Conservation (phyloP, 768 basidiomycete species). For the Gloeostereum incarnatum region DNA sequence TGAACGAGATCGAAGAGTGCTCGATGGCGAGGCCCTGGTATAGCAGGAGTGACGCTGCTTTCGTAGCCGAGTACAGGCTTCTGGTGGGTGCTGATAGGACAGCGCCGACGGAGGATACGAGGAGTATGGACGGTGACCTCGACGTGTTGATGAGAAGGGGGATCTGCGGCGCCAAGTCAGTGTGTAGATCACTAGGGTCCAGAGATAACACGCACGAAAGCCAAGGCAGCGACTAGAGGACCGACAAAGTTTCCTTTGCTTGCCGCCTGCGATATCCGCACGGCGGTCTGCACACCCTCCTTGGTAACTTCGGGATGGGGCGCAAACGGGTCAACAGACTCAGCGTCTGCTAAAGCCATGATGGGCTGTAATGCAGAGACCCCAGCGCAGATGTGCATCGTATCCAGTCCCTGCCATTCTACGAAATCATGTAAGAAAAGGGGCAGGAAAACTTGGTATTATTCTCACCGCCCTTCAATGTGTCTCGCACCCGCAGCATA, state of each 20-base stretch:
- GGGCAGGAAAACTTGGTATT: slow-evolving; percentile 17
- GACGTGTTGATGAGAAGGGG: slow-evolving; percentile 66
- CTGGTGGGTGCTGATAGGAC: slow-evolving; percentile 82
- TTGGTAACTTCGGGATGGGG: too few relatives aligned
- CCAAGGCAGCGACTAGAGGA: slow-evolving; percentile 57
- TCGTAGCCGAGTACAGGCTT: slow-evolving; percentile 75
- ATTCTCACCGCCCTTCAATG: slow-evolving; percentile 40
- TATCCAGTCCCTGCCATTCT: slow-evolving; percentile 85
- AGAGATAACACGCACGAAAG: slow-evolving; percentile 74
- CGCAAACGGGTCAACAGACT: slow-evolving; percentile 17
- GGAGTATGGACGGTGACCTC: slow-evolving; percentile 58
- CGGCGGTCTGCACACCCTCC: slow-evolving; percentile 50
- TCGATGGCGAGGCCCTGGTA: slow-evolving; percentile 78
- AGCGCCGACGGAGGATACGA: slow-evolving; percentile 73
- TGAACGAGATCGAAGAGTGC: slow-evolving; percentile 59
- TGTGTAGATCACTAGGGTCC: too few relatives aligned
- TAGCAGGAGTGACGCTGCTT: slow-evolving; percentile 68
- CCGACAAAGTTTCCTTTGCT: slow-evolving; percentile 60
- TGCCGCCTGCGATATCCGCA: slow-evolving; percentile 49
- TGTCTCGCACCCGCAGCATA: slow-evolving; percentile 49
- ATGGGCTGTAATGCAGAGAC: slow-evolving; percentile 76
- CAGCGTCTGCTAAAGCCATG: slow-evolving; percentile 56
- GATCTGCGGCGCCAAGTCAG: slow-evolving; percentile 51
- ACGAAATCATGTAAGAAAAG: slow-evolving; percentile 3
- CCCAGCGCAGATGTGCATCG: slow-evolving; percentile 73